These are phyloP conservation scores for Rubroshorea leprosula DNA, from an alignment of 345 rosid genomes.

Conservation along the genomic window DNA sequence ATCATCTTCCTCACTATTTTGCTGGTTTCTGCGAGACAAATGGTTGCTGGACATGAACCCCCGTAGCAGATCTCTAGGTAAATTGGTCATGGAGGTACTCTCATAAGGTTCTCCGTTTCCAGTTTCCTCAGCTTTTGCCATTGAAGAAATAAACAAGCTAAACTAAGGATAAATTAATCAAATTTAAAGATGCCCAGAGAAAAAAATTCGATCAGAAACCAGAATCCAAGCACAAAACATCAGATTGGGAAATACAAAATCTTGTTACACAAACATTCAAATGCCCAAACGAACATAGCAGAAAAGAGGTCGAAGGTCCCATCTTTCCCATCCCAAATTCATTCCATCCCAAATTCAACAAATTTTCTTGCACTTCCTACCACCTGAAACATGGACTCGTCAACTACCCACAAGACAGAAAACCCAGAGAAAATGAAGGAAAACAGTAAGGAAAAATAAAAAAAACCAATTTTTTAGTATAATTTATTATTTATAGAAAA, in stretches of 20 bases:
- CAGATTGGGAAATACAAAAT: neutral
- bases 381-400: too few species aligned
- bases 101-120: constrained; percentile 25
- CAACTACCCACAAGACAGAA: constrained; percentile 1
- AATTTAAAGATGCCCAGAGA: constrained; percentile 14
- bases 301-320: constrained; percentile 18
- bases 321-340: constrained; percentile 10
- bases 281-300: constrained; percentile 10
- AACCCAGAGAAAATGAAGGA: too few species aligned
- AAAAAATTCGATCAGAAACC: constrained; percentile 7
- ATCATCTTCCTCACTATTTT: constrained; percentile 26
- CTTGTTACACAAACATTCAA: constrained; percentile 10
- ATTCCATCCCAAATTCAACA: neutral
- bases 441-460: too few species aligned
- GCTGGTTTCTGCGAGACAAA: constrained; percentile 10
- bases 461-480: too few species aligned
- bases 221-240: constrained; percentile 10
- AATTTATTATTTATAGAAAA: too few species aligned
- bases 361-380: neutral
- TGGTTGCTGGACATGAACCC: constrained; percentile 31
- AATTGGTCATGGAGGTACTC: constrained; percentile 18
- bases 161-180: neutral
- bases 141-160: constrained; percentile 9
- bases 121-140: constrained; percentile 32
- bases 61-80: constrained; percentile 33